Conservation (phyloP, 2,329 filamentous ascomycete genomes). For the Didymella sp. region DNA sequence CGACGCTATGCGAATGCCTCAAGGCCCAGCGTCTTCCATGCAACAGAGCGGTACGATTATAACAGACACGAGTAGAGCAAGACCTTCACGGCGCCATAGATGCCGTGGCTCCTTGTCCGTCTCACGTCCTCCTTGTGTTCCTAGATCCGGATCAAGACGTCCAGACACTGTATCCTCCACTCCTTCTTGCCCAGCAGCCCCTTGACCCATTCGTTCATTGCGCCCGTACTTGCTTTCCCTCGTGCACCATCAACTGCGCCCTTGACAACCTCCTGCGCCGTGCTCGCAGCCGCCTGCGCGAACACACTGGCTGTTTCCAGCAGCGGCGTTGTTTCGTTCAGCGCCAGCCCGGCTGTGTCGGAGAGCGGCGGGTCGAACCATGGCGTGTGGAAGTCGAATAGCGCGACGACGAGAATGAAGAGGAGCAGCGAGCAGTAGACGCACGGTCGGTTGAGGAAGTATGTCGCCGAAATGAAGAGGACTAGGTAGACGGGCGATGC, state of each 20-base stretch:
- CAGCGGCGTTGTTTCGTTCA: constrained; percentile 50
- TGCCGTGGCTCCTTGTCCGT: neutral
- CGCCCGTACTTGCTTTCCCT: constrained; percentile 66
- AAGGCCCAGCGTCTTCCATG: constrained; percentile 28
- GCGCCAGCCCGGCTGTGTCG: constrained; percentile 40
- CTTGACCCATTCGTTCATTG: constrained; percentile 74
- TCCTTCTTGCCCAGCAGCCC: constrained; percentile 82
- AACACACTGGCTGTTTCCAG: constrained; percentile 68
- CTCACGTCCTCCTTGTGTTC: neutral
- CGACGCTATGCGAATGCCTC: constrained; percentile 36
- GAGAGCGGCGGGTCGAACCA: constrained; percentile 84
- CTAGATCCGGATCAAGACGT: constrained; percentile 77
- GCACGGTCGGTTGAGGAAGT: constrained; percentile 95
- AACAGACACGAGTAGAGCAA: neutral
- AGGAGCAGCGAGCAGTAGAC: constrained; percentile 97
- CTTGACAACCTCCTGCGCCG: constrained; percentile 41
- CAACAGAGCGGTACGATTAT: constrained; percentile 7
- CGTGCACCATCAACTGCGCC: constrained; percentile 38
- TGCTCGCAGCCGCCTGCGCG: constrained; percentile 68
- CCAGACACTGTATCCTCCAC: constrained; percentile 90
- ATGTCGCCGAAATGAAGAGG: constrained; percentile 79
- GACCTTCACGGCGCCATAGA: neutral
- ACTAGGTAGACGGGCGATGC: constrained; percentile 59
- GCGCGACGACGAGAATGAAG: constrained; percentile 91
- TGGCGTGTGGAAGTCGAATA: constrained; percentile 90